Conservation (phyloP, 1,284 basidiomycete species). For the Apiotrichum mycotoxinovorans region DNA sequence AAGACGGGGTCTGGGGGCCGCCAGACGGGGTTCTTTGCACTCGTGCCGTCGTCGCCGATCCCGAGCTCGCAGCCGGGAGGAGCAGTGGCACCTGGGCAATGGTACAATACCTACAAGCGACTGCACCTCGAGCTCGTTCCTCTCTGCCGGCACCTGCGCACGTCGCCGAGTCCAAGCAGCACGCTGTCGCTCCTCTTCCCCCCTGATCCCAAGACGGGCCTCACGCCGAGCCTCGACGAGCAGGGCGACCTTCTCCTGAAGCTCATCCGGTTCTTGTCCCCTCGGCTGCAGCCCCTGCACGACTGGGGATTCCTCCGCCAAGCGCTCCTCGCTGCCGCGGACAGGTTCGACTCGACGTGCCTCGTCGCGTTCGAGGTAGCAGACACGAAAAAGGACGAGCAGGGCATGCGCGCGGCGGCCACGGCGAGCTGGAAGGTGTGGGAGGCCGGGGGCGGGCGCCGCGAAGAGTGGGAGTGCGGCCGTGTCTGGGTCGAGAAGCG, state of each 20-base stretch:
- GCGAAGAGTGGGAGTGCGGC: conserved; percentile 81
- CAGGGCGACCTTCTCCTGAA: conserved; percentile 35
- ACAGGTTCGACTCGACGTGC: conserved; percentile 79
- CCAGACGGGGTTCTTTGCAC: conserved; percentile 49
- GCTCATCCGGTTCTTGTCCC: conserved; percentile 61
- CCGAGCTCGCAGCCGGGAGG: background rate
- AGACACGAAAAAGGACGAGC: conserved; percentile 67
- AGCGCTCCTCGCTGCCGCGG: conserved; percentile 71
- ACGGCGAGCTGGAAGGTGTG: conserved; percentile 80
- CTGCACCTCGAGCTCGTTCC: conserved; percentile 38
- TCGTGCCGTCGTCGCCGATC: conserved; percentile 27
- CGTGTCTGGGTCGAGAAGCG: conserved; percentile 90
- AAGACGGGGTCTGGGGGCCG: conserved; percentile 19
- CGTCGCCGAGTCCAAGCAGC: conserved; percentile 59
- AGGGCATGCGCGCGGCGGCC: conserved; percentile 71
- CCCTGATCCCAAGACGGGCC: conserved; percentile 48
- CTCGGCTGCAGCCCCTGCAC: conserved; percentile 60
- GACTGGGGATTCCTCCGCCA: conserved; percentile 62
- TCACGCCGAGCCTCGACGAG: conserved; percentile 27
- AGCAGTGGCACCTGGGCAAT: conserved; percentile 27
- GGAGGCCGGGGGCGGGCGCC: conserved; percentile 42
- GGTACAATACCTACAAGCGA: conserved; percentile 38
- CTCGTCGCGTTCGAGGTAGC: conserved; percentile 79
- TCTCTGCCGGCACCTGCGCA: conserved; percentile 38
- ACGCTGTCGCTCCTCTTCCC: conserved; percentile 56